Evolutionary conservation across 768 basidiomycete species (phyloP), one percentile per base, ranked within the genome.

Genomic region (Hirschioporus abietinus): DNA sequence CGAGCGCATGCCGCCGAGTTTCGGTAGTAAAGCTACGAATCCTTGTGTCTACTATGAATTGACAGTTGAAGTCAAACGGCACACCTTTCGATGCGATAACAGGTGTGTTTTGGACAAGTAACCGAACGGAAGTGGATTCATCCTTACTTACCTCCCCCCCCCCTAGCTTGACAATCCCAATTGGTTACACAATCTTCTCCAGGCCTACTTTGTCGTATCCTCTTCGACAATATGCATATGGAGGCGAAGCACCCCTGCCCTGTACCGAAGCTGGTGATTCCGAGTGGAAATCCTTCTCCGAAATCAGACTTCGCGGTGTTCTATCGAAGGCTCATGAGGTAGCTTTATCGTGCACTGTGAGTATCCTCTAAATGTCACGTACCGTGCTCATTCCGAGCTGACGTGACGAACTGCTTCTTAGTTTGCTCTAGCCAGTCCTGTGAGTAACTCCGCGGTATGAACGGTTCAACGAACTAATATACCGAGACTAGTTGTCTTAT

Each of bases 21-120:
- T 86, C 68, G 80, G 83, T 0, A 85, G 87, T 72, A 77, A 82
- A 27, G 84, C 81, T 0, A 83, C 84, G 60, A 81, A 82, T 1
- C 83, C 78, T 17, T 86, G 85, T 68, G 78, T 88, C 64, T 85
- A 87, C 66, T 88, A 88, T 72, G 81, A 78, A 69, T 70, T 86
- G 7, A 72, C 79, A 12, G 82, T 83, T 26, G 86, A 79, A 0
- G 72, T 87, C 34, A 82, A 79, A 69, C 80, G 84, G 24, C 78
- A 81, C 0, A 73, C 79, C 18, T 73, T 88, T 65, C 81, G 77
- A 68, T 78, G 82, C 1, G 82, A 87, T 70, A 80, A 84, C 65
- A 80, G 75, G 86, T 87, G 66, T 26, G 76, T 23, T 61, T 60
- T 24, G 23, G 70, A 18, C 30, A 18, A n/a, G n/a, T n/a, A n/a